Percentiles rank a stretch among this genome's conserved stretches.
Evolutionary conservation across 2,329 filamentous ascomycete species (phyloP).

Genomic region (Periconia sp.): DNA sequence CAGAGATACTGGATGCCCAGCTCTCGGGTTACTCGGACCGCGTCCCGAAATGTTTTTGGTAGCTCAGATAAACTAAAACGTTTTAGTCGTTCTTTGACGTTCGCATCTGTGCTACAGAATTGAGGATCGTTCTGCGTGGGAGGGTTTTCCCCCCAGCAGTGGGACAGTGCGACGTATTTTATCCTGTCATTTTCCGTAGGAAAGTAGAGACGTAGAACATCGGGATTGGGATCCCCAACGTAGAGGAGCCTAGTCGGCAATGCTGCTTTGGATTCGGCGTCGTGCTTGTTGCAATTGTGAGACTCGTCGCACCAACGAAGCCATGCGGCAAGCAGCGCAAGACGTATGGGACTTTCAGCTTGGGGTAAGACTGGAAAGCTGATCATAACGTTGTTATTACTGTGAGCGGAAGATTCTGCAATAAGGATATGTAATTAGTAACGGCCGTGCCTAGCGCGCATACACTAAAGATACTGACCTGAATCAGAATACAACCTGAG

Average conservation of each 20-base stretch:
- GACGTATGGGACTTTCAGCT: slow-evolving; percentile 6
- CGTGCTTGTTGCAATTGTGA: slow-evolving; percentile 8
- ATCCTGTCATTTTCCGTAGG: slow-evolving; percentile 1
- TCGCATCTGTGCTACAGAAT: slow-evolving; percentile 20
- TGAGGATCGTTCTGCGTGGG: slow-evolving; percentile 6
- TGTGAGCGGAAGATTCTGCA: slow-evolving; percentile 6
- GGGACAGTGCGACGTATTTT: slow-evolving; percentile 22
- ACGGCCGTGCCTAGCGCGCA: slow-evolving; percentile 4
- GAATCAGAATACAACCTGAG: slow-evolving; percentile 10
- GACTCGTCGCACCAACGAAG: slow-evolving; percentile 10
- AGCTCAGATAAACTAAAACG: slow-evolving; percentile 20
- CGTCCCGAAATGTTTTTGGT: slow-evolving; percentile 22
- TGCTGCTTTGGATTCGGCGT: slow-evolving; percentile 4
- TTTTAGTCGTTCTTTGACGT: slow-evolving; percentile 6
- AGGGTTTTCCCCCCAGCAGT: slow-evolving; percentile 22
- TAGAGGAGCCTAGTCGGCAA: slow-evolving; percentile 18
- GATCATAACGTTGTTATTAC: slow-evolving; percentile 5
- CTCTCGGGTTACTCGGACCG: slow-evolving; percentile 16
- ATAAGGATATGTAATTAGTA: slow-evolving; percentile 11
- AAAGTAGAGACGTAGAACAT: slow-evolving; percentile 16
- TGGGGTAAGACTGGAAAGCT: slow-evolving; percentile 13
- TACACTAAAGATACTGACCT: slow-evolving; percentile 10
- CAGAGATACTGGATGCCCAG: slow-evolving; percentile 17
- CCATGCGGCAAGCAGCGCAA: slow-evolving; percentile 9
- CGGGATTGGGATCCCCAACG: slow-evolving; percentile 12